A percentile compares a stretch with the other conserved stretches of the same genome.
phyloP scores from a whole-genome alignment of 768 basidiomycete genomes.

The Lanmaoa rubissima region DNA sequence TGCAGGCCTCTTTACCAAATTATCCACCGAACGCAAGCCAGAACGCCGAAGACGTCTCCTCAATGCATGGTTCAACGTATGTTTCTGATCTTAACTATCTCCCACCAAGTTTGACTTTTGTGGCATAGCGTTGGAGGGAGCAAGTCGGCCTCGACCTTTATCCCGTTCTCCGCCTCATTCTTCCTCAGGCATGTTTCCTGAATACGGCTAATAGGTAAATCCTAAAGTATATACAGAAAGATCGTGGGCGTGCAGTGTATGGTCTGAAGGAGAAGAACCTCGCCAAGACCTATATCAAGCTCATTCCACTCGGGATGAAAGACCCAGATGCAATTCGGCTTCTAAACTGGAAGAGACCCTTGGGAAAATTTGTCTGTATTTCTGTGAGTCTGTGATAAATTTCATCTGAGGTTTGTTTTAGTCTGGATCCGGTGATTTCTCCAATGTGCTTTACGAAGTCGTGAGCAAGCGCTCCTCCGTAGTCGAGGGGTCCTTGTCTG shows the following conservation, averaged over 20 bases:
- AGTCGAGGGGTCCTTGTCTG: slow-evolving; percentile 65
- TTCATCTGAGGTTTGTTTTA: slow-evolving; percentile 27
- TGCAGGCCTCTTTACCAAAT: slow-evolving; percentile 68
- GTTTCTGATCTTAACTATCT: slow-evolving; percentile 21
- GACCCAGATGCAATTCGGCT: slow-evolving; percentile 81
- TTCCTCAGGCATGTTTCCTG: slow-evolving; percentile 71
- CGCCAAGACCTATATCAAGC: slow-evolving; percentile 88
- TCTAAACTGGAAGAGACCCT: slow-evolving; percentile 87
- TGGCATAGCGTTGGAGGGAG: slow-evolving; percentile 73
- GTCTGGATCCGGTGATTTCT: slow-evolving; percentile 83
- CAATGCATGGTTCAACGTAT: slow-evolving; percentile 79
- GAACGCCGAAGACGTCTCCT: slow-evolving; percentile 70
- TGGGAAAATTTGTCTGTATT: slow-evolving; percentile 57
- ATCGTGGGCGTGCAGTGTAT: slow-evolving; percentile 88
- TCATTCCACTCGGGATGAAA: slow-evolving; percentile 78
- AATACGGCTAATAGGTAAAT: background rate
- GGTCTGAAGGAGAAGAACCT: slow-evolving; percentile 94
- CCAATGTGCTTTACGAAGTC: slow-evolving; percentile 82
- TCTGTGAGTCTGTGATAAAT: background rate
- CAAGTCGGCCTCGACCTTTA: slow-evolving; percentile 87
- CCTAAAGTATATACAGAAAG: slow-evolving; percentile 60
- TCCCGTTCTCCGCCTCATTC: slow-evolving; percentile 82
- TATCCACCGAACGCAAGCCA: slow-evolving; percentile 70
- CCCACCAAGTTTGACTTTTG: slow-evolving; percentile 11
- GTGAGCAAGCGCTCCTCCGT: slow-evolving; percentile 82